Evolutionary conservation across 495 filamentous ascomycete species (phyloP), one percentile per base, ranked within the genome.

Genomic region (Penicillium dipodomyicola): DNA sequence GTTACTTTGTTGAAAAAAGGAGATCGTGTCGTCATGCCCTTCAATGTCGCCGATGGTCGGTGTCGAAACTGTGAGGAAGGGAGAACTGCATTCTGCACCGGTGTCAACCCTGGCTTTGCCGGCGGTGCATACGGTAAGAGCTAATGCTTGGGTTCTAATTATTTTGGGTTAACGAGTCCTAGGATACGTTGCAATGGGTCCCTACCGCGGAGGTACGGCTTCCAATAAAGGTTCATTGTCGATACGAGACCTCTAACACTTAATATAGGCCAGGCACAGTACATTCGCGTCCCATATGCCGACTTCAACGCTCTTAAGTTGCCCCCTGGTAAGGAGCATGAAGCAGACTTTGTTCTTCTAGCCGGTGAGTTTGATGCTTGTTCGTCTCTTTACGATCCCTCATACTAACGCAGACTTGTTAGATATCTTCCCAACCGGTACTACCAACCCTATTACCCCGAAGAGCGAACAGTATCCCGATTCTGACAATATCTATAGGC

Each of bases 1-100:
- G 77, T 82, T 8, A 78, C 78, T 37, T 62, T 77, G 15, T 59
- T 80, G 57, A 75, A 79, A 56, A 78, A 77, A 52, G 79, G 80
- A 0, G 77, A 82, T 57, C 72, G 80, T n/a, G 78, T 82, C 2
- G 81, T 84, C 0, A 73, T 84, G 65, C 80, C 82, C 0, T 84
- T 83, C 67, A 82, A 84, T 51, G 81, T 83, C 6, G 80, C 79
- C 0, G 81, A 84, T 60, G 81, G 82, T 3, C 75, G 81, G 12
- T 85, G 79, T 65, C 68, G 72, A 11, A 85, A 85, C 59, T 84
- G 82, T 51, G 81, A 83, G 54, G 80, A 83, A 40, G 80, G 82
- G 0, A 75, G 70, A 27, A 85, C 81, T 4, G 81, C 80, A 0
- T 84, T 83, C 56, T 84, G 80, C 61, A 82, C 72, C 8, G 77